Base-by-base conservation (phyloP, 1,284 basidiomycete genomes). In the Boletus nobilissimus region DNA sequence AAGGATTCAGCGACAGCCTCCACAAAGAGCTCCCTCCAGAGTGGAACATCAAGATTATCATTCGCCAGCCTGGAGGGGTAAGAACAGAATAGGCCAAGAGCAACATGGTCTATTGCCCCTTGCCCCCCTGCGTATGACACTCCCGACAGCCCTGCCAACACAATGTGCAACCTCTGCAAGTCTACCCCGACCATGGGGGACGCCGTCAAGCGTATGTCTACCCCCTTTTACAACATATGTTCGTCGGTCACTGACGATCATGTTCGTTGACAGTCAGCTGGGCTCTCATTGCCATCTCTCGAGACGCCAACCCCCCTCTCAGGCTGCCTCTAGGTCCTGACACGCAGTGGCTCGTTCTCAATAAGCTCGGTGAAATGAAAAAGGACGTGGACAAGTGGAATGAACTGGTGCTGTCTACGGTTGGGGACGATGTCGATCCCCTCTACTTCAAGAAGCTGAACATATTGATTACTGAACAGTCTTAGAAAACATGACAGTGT, bases 41-140 rank as follows among this genome's bases (percentile, higher is more conserved):
- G 40, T 82, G 83, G 83, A 82, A 82, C 36, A 83, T 82, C 63
- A 82, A 76, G 51, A 43, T 84, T 4, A 81, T 82, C 36, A n/a
- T n/a, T 13, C 51, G 79, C 32, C 83, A 84, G 32, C 81, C 81
- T 19, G 83, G 81, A 69, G 78, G 80, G 2, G 80, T 82, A 46
- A 80, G 70, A 63, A 82, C 81, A 10, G 80, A 84, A 10, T 82
- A 80, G 81, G 75, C 74, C 54, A 84, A 84, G 72, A 51, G 74
- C 1, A 82, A 51, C 68, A 77, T 84, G 78, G 74, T 80, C 39
- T 72, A 84, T 39, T 64, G 65, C 8, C 72, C 75, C 0, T 38
- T 84, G 26, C n/a, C 81, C 80, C 26, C 65, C 76, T 5, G 80
- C 63, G 8, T 82, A 82, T 10, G 75, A 79, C 16, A 3, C 51